Evolutionary conservation across 257 asterid genomes (phyloP), one percentile per base, ranked within the genome.

Genomic region (Linaria vulgaris): DNA sequence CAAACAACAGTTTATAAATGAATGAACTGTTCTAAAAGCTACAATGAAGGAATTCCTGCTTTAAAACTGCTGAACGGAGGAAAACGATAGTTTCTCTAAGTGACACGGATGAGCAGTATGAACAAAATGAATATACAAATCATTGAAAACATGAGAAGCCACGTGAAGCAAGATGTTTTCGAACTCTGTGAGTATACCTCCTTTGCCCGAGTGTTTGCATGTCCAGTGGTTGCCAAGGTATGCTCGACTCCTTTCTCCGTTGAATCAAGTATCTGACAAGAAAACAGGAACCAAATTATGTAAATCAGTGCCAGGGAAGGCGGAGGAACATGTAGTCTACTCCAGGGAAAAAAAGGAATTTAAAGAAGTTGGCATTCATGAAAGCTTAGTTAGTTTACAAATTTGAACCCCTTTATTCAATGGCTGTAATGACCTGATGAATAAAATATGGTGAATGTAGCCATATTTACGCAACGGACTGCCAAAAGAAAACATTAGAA

Each of bases 221-320:
- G 94, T 52, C 91, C 90, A 0, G 97, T 92, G 74, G 88, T 85
- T 3, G 91, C 99, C 79, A 92, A 72, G 79, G 94, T 89, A 72
- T 83, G 89, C 68, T 92, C 99, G 19, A 92, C 85, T 0, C 95
- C 95, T 69, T 83, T 83, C 80, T 87, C 91, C 2, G 97, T 92
- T 21, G 96, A 92, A 74, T 87, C 96, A 0, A 92, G 88, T 72
- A 87, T 85, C 97, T 94, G 78, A 14, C 22, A 30, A 34, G 19
- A 57, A 57, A 6, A 30, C 37, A 38, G n/a, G 56, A 23, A 44
- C 41, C n/a, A n/a, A n/a, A n/a, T n/a, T n/a, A n/a, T n/a, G 23
- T 59, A 24, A 31, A 7, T 48, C 13, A 6, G 12, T 4, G 3
- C 2, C 6, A 4, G 13, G 8, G 45, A 59, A 25, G 34, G 8